phyloP scores from a whole-genome alignment of 129 eudicot genomes.

The Artemisia argyi region DNA sequence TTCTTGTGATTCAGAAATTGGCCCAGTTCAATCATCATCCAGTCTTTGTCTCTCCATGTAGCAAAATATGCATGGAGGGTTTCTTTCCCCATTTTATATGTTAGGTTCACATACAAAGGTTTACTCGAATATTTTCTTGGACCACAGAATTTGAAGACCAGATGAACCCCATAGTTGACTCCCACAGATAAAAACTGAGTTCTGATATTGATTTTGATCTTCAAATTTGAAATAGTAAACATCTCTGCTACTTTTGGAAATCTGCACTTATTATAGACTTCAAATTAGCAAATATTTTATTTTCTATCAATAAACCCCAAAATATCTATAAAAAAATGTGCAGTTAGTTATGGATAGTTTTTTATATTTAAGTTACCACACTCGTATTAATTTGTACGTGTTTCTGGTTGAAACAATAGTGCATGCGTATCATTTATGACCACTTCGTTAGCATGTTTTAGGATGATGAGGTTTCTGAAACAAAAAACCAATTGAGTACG shows the following conservation, averaged over 20 bases:
- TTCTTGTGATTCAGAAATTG: neutral
- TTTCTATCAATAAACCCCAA: too few species aligned
- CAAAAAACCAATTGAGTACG: too few species aligned
- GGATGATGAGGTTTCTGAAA: too few species aligned
- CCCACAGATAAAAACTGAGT: neutral
- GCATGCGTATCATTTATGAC: too few species aligned
- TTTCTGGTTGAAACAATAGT: too few species aligned
- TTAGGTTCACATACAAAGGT: neutral
- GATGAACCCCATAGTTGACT: neutral
- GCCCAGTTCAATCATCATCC: neutral
- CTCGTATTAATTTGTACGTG: too few species aligned
- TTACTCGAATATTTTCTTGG: neutral
- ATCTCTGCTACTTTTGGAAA: neutral
- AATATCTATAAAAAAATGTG: too few species aligned
- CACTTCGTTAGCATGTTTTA: too few species aligned
- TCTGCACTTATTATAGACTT: neutral
- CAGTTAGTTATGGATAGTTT: too few species aligned
- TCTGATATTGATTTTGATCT: neutral
- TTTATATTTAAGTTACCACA: too few species aligned
- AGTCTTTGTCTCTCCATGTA: neutral
- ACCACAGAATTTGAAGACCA: neutral
- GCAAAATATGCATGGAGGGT: neutral
- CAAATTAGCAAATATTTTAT: neutral
- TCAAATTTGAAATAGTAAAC: neutral
- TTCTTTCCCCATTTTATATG: neutral